A percentile compares a stretch with the other conserved stretches of the same genome.
phyloP scores from a whole-genome alignment of 768 basidiomycete species.

The Russula foetens region DNA sequence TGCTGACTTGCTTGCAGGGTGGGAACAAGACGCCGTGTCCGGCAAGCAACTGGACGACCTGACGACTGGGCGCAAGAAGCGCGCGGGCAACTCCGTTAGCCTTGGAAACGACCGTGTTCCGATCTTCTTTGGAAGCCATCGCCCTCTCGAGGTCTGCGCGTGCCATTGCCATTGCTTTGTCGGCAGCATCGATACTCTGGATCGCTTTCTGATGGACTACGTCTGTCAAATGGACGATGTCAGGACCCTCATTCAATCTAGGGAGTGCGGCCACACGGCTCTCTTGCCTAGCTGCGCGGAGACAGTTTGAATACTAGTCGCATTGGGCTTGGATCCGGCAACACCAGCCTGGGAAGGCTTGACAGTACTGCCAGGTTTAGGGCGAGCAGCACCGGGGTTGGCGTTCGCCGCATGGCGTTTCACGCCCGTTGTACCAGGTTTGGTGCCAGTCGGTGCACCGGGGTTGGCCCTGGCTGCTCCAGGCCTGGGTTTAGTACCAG shows the following conservation, averaged over 20 bases:
- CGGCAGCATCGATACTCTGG: constrained; percentile 1
- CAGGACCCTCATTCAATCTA: neutral
- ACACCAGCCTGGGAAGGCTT: too few relatives aligned
- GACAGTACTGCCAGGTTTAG: too few relatives aligned
- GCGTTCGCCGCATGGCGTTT: neutral
- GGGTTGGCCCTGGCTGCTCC: too few relatives aligned
- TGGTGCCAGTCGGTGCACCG: too few relatives aligned
- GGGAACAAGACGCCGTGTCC: constrained; percentile 3
- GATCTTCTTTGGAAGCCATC: neutral
- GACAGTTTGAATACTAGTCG: neutral
- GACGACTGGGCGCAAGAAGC: constrained; percentile 4
- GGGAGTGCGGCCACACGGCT: too few relatives aligned
- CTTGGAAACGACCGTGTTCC: neutral
- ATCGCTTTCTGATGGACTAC: neutral
- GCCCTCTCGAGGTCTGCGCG: neutral
- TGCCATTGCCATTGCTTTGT: neutral
- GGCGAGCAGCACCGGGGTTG: too few relatives aligned
- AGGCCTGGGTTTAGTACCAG: too few relatives aligned
- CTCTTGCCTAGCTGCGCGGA: neutral
- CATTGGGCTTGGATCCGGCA: neutral
- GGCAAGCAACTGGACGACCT: constrained; percentile 2
- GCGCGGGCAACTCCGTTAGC: constrained; percentile 2
- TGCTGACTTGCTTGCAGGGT: constrained; percentile 8
- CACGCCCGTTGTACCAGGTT: neutral
- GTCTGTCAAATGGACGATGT: neutral